phyloP scores from a whole-genome alignment of 164 flowering plant species.

The Echeveria elegans region DNA sequence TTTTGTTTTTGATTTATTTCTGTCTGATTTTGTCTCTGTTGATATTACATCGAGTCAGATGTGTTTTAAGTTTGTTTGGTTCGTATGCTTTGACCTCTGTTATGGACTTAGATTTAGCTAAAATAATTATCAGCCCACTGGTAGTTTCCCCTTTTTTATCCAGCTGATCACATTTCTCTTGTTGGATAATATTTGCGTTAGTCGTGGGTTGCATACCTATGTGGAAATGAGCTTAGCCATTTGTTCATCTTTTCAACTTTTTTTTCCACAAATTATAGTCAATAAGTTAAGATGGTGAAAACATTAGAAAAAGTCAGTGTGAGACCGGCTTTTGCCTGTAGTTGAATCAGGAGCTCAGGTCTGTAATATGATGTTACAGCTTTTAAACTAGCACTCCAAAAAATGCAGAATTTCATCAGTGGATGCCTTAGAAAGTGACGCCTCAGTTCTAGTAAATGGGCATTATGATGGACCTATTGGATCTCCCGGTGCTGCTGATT shows the following conservation, averaged over 20 bases:
- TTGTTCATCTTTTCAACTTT: background rate
- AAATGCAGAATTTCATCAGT: slow-evolving; percentile 65
- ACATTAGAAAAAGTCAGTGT: background rate
- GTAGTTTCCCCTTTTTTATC: background rate
- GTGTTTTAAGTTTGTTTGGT: background rate
- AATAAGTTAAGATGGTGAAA: background rate
- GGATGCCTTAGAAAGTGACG: slow-evolving; percentile 54
- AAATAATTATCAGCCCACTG: background rate
- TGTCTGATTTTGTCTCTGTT: background rate
- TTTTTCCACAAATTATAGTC: background rate
- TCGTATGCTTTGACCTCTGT: background rate
- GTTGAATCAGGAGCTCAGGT: background rate
- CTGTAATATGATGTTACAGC: background rate
- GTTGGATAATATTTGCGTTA: background rate
- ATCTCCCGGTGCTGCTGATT: slow-evolving; percentile 97
- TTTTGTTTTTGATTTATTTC: background rate
- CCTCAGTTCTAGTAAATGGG: slow-evolving; percentile 79
- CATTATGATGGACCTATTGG: slow-evolving; percentile 93
- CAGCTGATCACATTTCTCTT: background rate
- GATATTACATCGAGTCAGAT: background rate
- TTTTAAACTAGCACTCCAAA: slow-evolving; percentile 3
- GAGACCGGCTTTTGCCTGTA: background rate
- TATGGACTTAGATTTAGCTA: background rate
- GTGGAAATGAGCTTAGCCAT: background rate
- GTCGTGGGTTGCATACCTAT: background rate